Conservation (phyloP, 2,329 filamentous ascomycete genomes). For the Diaporthe helianthi region DNA sequence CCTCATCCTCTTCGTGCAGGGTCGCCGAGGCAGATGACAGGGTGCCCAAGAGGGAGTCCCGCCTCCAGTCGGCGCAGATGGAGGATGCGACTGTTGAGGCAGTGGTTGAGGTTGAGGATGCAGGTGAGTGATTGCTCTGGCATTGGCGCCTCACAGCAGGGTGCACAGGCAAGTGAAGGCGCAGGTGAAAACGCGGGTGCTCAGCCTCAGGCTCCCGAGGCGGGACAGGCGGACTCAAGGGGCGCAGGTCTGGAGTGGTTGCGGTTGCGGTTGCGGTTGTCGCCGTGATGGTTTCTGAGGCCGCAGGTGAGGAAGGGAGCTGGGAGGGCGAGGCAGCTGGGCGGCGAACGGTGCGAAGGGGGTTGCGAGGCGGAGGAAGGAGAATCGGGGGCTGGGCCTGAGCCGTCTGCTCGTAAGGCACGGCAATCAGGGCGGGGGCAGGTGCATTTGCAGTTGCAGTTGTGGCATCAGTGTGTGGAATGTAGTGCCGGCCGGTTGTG, state of each 20-base stretch:
- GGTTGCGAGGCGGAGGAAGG: conserved; percentile 53
- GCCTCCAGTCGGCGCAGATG: conserved; percentile 53
- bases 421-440: conserved; percentile 57
- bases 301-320: conserved; percentile 32
- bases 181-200: neutral
- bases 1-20: conserved; percentile 35
- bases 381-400: conserved; percentile 65
- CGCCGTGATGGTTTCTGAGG: conserved; percentile 32
- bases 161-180: conserved; percentile 6
- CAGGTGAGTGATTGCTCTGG: conserved; percentile 37
- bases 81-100: conserved; percentile 39
- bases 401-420: conserved; percentile 68
- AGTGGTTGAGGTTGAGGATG: conserved; percentile 39
- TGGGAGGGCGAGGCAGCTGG: conserved; percentile 35
- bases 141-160: conserved; percentile 50
- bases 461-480: conserved; percentile 5
- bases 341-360: conserved; percentile 44
- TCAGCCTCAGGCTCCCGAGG: conserved; percentile 44
- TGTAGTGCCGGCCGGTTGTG: conserved; percentile 10
- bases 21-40: conserved; percentile 49
- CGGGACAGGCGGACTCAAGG: conserved; percentile 48
- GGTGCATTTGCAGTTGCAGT: conserved; percentile 16
- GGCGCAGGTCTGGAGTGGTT: conserved; percentile 35
- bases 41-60: conserved; percentile 62
- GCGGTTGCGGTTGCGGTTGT: conserved; percentile 40